Evolutionary conservation across 1,139 yeast species (phyloP), one percentile per base, ranked within the genome.

Genomic region (Scheffersomyces cryptocercus): DNA sequence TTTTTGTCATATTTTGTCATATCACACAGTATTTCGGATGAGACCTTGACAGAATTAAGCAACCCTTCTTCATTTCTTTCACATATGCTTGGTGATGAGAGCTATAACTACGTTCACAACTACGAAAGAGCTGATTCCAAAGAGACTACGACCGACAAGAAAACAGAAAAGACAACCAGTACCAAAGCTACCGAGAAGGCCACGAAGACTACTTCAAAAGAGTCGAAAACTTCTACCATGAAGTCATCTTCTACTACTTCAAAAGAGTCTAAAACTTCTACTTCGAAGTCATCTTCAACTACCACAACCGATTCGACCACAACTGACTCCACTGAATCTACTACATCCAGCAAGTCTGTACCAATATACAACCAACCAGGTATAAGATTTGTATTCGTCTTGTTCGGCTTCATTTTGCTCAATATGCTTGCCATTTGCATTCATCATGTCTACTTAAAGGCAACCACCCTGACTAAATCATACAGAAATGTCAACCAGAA

Each of bases 401-500:
- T 70, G 24, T 61, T 53, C 14, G 75, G 63, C 2, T 55, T 70
- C 28, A 48, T 68, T 11, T 41, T 67, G 16, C 47, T 70, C 16
- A 71, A 71, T 45, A 56, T 69, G 61, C 28, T 68, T 28, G 72
- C 68, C 30, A 71, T 71, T 33, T 50, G 59, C 29, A 52, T 71
- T 36, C 76, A 70, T 46, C 77, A 71, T 44, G 44, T 70, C 24
- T 68, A 62, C 48, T 54, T 61, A 51, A 56, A 59, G 39, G 51
- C 63, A 7, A 55, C 68, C n/a, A 57, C 62, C 38, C 54, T 64
- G 1, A 64, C 59, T 31, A 66, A 65, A 45, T 54, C 66, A 6
- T 71, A 71, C 47, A 54, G 70, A 41, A 62, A 63, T n/a, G 56
- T 71, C 24, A 73, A 69, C 34, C 70, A 67, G 42, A 63, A 58